Conservation (phyloP, 2,329 filamentous ascomycete species). For the Pseudogymnoascus sp. region DNA sequence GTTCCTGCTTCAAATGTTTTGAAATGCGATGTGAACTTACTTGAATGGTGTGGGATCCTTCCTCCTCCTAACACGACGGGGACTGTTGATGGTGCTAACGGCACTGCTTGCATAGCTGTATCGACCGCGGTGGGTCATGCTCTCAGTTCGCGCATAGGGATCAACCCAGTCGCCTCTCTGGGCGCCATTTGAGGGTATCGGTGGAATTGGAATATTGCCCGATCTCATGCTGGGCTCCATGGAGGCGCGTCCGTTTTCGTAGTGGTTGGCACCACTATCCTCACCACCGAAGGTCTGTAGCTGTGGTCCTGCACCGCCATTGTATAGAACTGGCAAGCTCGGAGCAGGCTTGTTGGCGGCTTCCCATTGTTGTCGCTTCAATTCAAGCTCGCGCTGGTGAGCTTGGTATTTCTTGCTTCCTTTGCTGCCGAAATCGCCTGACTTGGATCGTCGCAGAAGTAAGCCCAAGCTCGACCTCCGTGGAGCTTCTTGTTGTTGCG, state of each 20-base stretch:
- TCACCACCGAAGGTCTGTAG: conserved; percentile 46
- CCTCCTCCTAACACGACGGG: conserved; percentile 80
- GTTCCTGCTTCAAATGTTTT: conserved; percentile 16
- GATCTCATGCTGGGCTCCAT: conserved; percentile 39
- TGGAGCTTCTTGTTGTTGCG: conserved; percentile 20
- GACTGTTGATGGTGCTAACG: conserved; percentile 85
- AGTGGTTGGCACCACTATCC: conserved; percentile 34
- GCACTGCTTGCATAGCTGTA: conserved; percentile 95
- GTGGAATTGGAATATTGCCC: conserved; percentile 43
- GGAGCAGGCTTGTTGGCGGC: conserved; percentile 49
- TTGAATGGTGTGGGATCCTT: conserved; percentile 99
- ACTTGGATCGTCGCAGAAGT: conserved; percentile 61
- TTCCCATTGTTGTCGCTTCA: conserved; percentile 46
- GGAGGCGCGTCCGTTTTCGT: conserved; percentile 37
- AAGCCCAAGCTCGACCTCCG: conserved; percentile 45
- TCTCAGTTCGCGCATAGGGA: conserved; percentile 76
- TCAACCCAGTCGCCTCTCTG: conserved; percentile 51
- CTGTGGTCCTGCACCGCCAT: conserved; percentile 27
- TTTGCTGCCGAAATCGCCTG: conserved; percentile 52
- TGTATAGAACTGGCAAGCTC: conserved; percentile 42
- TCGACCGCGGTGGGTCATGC: conserved; percentile 92
- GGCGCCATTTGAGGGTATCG: conserved; percentile 37
- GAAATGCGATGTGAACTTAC: conserved; percentile 47
- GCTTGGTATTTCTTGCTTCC: conserved; percentile 52
- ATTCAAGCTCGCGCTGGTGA: conserved; percentile 39